Base-by-base conservation (phyloP, 1,284 basidiomycete species). In the Fomes fomentarius region DNA sequence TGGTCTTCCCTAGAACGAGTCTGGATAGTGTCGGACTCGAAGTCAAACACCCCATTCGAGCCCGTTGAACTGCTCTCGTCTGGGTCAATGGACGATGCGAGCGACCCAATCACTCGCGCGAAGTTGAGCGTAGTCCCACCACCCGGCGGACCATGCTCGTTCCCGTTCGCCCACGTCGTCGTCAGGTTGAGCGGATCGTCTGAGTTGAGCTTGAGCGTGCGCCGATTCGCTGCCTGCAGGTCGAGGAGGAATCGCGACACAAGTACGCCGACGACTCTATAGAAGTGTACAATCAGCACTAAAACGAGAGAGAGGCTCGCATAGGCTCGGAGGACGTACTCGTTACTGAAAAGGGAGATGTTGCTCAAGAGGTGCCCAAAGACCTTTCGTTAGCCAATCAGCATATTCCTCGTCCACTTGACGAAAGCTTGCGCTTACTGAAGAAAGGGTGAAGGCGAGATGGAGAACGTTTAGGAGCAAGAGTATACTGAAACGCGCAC, bases 231-330 rank as follows among this genome's bases (percentile, higher is more conserved):
- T 8, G 30, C 41, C 11, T 50, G 49, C 12, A 50, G 34, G 17
- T 50, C 49, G 10, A 44, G 19, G n/a, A 50, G 49, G 41, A 50
- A 50, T 15, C 34, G 25, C 19, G 49, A 50, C 11, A 50, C 49
- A 5, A 50, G 49, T 24, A 50, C 41, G 14, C 31, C 49, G 4
- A 25, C 25, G 19, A 50, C 31, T 2, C 49, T 50, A n/a, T n/a
- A n/a, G n/a, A n/a, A n/a, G 17, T 24, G 15, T 6, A 17, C 1
- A 11, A 1, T 26, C 7, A 37, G 8, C 30, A 12, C 28, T 30
- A 11, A 25, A 19, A 3, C 3, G 15, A 12, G 2, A 14, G 30
- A 14, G 15, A 4, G 14, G 9, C 12, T 19, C 6, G 10, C 8
- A 11, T 6, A 17, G 4, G 15, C 2, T 7, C 33, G 4, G 19